phyloP scores from a whole-genome alignment of 352 stramenopile genomes.

The Lagenidium giganteum region DNA sequence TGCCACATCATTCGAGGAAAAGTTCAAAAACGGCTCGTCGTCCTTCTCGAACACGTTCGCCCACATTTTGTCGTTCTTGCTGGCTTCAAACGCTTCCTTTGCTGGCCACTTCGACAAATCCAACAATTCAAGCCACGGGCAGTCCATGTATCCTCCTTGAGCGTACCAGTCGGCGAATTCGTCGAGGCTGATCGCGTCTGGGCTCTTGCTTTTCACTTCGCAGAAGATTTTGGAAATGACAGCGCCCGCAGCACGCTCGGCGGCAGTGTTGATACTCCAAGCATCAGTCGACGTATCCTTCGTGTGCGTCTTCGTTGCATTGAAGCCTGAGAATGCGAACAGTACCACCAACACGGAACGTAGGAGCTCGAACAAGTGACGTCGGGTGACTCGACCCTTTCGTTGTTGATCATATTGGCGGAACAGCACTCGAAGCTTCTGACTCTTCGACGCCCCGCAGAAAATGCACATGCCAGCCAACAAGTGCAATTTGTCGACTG shows the following conservation, averaged over 20 bases:
- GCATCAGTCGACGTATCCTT: constrained; percentile 59
- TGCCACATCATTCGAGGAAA: constrained; percentile 79
- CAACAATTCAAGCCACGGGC: constrained; percentile 95
- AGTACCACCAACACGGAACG: constrained; percentile 77
- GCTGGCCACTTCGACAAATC: constrained; percentile 94
- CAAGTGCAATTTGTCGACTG: constrained; percentile 69
- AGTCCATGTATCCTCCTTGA: constrained; percentile 90
- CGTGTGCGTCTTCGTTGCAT: constrained; percentile 45
- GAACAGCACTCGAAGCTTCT: constrained; percentile 89
- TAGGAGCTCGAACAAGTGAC: constrained; percentile 77
- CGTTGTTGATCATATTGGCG: constrained; percentile 68
- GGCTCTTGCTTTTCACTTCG: constrained; percentile 51
- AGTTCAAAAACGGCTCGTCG: constrained; percentile 82
- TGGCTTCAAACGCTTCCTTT: constrained; percentile 84
- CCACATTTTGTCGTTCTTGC: constrained; percentile 76
- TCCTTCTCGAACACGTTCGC: constrained; percentile 85
- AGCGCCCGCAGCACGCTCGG: constrained; percentile 83
- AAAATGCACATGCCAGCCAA: constrained; percentile 90
- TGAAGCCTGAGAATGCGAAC: constrained; percentile 83
- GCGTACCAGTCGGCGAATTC: constrained; percentile 98
- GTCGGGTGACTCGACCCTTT: constrained; percentile 57
- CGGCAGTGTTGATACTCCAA: constrained; percentile 74
- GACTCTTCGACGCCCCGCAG: constrained; percentile 93
- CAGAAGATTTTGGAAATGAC: constrained; percentile 89
- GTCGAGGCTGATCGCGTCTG: constrained; percentile 86